Conservation (phyloP, 2,329 filamentous ascomycete genomes). For the Exophiala alcalophila region DNA sequence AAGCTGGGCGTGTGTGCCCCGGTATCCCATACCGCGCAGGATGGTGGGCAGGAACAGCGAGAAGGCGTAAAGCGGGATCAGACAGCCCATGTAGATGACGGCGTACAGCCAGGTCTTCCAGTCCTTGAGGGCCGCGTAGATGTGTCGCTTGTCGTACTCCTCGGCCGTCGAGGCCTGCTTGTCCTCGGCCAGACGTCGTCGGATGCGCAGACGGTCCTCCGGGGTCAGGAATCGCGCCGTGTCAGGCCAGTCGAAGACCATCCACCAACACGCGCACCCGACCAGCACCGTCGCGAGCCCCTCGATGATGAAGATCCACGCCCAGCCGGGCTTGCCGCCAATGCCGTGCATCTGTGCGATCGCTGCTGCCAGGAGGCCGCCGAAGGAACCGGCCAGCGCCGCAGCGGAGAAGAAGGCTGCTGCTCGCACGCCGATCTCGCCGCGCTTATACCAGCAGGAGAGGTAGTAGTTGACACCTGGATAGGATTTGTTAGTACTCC, state of each 20-base stretch:
- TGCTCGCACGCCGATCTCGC: conserved; percentile 58
- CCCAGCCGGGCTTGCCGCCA: conserved; percentile 42
- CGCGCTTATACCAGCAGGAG: conserved; percentile 57
- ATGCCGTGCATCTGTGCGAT: conserved; percentile 43
- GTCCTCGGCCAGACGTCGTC: conserved; percentile 43
- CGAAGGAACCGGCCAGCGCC: conserved; percentile 55
- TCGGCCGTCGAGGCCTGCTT: conserved; percentile 43
- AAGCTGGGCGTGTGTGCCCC: conserved; percentile 60
- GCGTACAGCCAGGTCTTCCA: conserved; percentile 48
- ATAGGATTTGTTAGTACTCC: too few species aligned
- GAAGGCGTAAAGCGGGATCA: conserved; percentile 57
- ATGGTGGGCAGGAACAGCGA: conserved; percentile 59
- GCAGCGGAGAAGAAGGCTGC: conserved; percentile 54
- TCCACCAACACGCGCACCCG: conserved; percentile 44
- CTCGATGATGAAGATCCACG: conserved; percentile 50
- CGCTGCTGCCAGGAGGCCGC: conserved; percentile 55
- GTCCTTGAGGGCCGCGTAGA: conserved; percentile 49
- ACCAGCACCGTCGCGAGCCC: conserved; percentile 40
- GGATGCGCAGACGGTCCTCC: conserved; percentile 40
- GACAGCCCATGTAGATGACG: conserved; percentile 52
- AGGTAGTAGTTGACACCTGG: conserved; percentile 39
- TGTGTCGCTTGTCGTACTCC: conserved; percentile 45
- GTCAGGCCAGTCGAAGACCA: conserved; percentile 52
- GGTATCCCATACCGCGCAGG: conserved; percentile 55
- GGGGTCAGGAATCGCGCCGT: conserved; percentile 45